Evolutionary conservation across 768 basidiomycete genomes (phyloP), one percentile per base, ranked within the genome.

Genomic region (Boletus edulis): DNA sequence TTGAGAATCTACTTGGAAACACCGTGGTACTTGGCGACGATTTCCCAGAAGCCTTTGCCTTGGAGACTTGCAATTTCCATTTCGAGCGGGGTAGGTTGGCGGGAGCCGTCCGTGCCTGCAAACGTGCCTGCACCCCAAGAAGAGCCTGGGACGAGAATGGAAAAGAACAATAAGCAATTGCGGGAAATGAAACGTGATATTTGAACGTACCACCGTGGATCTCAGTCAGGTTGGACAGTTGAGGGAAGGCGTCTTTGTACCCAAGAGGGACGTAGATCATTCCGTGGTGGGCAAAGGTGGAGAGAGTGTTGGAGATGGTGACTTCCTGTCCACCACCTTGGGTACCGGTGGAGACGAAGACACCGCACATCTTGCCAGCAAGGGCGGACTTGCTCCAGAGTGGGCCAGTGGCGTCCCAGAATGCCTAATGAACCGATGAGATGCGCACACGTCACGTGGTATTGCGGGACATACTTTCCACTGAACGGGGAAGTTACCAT

Each of bases 71-170:
- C 85, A 22, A 85, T 75, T 62, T 82, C 78, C 42, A 80, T 60
- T 68, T 88, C 86, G 38, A 86, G 75, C 8, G 71, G 62, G 8
- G 76, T 75, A 20, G 87, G 86, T 62, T 83, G 79, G 60, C 87
- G 84, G 15, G 80, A 74, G 27, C 84, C 85, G 55, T 80, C 77
- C 10, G 71, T 64, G 42, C 75, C 77, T 13, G 86, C 76, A 61
- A 81, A 75, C 32, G 87, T 87, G 44, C 87, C 89, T n/a, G 88
- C 84, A 59, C 91, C 91, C 82, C 85, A 94, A 1, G 91, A 81
- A 18, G 86, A 86, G 43, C 89, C 88, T 86, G 44, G 2, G 18
- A 38, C 41, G 20, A 14, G 18, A 46, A 31, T 22, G 27, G 17
- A 22, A n/a, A 14, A 18, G 15, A 39, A 18, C 4, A 8, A 17